A percentile compares a stretch with the other conserved stretches of the same genome.
phyloP scores from a whole-genome alignment of 805 yeast species.

The Nakazawaea ambrosiae region DNA sequence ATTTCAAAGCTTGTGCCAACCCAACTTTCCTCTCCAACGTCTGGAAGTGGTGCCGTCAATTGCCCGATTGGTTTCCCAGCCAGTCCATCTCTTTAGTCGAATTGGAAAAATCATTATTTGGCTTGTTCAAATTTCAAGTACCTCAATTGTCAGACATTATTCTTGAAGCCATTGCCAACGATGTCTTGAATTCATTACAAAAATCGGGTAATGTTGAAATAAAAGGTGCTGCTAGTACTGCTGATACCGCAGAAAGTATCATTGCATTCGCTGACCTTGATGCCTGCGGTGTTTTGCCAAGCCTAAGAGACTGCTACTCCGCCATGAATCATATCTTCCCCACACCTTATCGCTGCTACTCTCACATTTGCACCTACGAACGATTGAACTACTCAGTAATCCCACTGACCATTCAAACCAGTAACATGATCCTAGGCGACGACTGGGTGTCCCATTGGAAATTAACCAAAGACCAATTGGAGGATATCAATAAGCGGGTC shows the following conservation, averaged over 20 bases:
- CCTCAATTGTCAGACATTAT: conserved; percentile 4
- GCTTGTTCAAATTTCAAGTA: conserved; percentile 4
- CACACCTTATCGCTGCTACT: conserved; percentile 10
- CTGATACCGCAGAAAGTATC: conserved; percentile 25
- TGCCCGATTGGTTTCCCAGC: conserved; percentile 47
- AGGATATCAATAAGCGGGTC: conserved; percentile 36
- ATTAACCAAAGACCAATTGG: conserved; percentile 44
- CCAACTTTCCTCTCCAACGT: conserved; percentile 42
- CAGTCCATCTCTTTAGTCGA: conserved; percentile 41
- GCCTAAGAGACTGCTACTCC: conserved; percentile 16
- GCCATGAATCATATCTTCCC: conserved; percentile 13
- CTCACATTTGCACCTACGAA: conserved; percentile 8
- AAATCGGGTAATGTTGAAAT: conserved; percentile 14
- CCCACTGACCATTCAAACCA: conserved; percentile 17
- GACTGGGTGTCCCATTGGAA: conserved; percentile 70
- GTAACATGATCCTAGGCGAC: conserved; percentile 20
- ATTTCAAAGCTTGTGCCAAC: conserved; percentile 38
- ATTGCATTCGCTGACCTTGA: too few species aligned
- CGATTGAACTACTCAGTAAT: conserved; percentile 18
- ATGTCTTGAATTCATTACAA: background rate
- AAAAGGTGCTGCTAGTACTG: background rate
- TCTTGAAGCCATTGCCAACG: conserved; percentile 5
- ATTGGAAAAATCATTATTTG: conserved; percentile 41
- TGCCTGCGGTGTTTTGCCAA: conserved; percentile 27
- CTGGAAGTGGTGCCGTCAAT: conserved; percentile 46